These are phyloP conservation scores for Plectranthus barbatus DNA, from an alignment of 257 asterid genomes.

Conservation along the genomic window DNA sequence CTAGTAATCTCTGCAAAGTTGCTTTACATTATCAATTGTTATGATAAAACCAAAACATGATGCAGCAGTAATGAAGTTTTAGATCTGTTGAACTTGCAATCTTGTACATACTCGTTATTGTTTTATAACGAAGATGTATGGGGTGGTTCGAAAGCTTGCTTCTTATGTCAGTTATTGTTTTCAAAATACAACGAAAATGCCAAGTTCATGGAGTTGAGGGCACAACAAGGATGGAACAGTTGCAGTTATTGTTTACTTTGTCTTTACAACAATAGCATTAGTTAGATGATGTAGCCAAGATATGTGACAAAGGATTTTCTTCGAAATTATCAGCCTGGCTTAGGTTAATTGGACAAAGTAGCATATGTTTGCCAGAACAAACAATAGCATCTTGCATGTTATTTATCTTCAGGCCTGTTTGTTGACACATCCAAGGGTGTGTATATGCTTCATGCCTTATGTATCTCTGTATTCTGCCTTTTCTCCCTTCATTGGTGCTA, in stretches of 20 bases:
- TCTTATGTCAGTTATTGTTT: background rate
- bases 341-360: too few relatives aligned
- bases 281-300: too few relatives aligned
- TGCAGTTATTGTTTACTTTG: background rate
- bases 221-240: background rate
- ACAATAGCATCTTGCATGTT: too few relatives aligned
- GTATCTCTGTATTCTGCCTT: background rate
- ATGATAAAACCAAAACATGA: background rate
- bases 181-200: background rate
- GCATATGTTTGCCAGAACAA: too few relatives aligned
- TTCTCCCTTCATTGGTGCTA: background rate
- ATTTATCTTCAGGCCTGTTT: too few relatives aligned
- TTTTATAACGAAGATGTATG: background rate
- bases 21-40: background rate
- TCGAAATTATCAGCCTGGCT: too few relatives aligned
- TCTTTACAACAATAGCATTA: background rate
- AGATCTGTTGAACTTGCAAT: background rate
- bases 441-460: background rate
- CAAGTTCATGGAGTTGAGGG: background rate
- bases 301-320: too few relatives aligned
- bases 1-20: background rate
- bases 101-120: background rate
- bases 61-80: background rate
- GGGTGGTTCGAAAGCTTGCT: constrained; percentile 3
- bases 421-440: too few relatives aligned